These are phyloP conservation scores for Ichthyophthirius multifiliis DNA, from an alignment of 169 alveolate species.

Conservation along the genomic window DNA sequence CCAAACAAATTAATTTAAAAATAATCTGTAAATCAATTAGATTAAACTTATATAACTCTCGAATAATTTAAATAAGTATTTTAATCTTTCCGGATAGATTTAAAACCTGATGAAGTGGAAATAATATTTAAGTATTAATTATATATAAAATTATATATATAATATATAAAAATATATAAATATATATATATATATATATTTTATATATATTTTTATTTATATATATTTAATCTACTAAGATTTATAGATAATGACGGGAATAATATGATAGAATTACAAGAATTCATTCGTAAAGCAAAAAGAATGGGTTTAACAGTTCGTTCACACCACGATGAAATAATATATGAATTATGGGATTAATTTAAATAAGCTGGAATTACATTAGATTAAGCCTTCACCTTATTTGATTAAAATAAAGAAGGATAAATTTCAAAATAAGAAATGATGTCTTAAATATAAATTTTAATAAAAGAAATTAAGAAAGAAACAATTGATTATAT, in stretches of 20 bases:
- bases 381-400: slow-evolving; percentile 8
- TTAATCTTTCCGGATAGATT: slow-evolving; percentile 10
- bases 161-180: too few species aligned
- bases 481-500: slow-evolving; percentile 22
- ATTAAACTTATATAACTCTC: background rate
- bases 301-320: slow-evolving; percentile 33
- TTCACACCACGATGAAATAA: slow-evolving; percentile 22
- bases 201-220: too few species aligned
- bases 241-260: slow-evolving; percentile 43
- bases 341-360: slow-evolving; percentile 18
- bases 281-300: slow-evolving; percentile 13
- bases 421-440: slow-evolving; percentile 18
- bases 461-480: background rate
- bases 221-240: too few species aligned
- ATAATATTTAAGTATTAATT: slow-evolving; percentile 4
- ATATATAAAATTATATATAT: too few species aligned
- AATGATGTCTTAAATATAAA: background rate
- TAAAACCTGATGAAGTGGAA: slow-evolving; percentile 12
- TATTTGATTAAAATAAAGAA: slow-evolving; percentile 26
- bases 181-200: background rate
- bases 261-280: slow-evolving; percentile 32
- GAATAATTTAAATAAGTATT: slow-evolving; percentile 16
- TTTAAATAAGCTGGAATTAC: slow-evolving; percentile 19
- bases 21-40: slow-evolving; percentile 24
- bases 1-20: slow-evolving; percentile 14